Conservation (phyloP, 2,329 filamentous ascomycete genomes). For the Paraphoma sp. region DNA sequence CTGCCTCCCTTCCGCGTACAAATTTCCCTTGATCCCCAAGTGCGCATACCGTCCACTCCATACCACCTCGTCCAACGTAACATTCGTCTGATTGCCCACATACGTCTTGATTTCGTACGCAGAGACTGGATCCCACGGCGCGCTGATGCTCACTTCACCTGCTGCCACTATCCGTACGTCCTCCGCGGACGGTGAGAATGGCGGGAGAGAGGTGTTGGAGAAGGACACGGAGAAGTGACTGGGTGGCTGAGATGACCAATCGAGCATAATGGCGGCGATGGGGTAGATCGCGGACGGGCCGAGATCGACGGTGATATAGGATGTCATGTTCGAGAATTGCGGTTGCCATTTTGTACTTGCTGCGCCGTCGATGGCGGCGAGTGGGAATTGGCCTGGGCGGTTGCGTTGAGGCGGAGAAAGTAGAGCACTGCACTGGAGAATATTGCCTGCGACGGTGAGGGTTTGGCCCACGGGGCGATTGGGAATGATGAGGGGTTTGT, state of each 20-base stretch:
- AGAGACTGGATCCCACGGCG: conserved; percentile 48
- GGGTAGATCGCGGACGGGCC: conserved; percentile 44
- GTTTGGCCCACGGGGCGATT: conserved; percentile 65
- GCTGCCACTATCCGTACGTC: conserved; percentile 24
- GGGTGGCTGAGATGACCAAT: conserved; percentile 66
- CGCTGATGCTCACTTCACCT: conserved; percentile 47
- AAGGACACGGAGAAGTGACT: conserved; percentile 61
- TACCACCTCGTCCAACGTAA: conserved; percentile 46
- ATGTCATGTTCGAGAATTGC: conserved; percentile 54
- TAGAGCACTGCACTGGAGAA: conserved; percentile 67
- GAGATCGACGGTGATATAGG: conserved; percentile 65
- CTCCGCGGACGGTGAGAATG: conserved; percentile 13
- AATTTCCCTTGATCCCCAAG: conserved; percentile 58
- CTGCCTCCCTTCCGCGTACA: conserved; percentile 39
- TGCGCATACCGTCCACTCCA: conserved; percentile 55
- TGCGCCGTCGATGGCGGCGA: conserved; percentile 71
- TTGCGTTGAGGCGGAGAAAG: conserved; percentile 51
- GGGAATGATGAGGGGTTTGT: conserved; percentile 60
- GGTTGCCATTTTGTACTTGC: conserved; percentile 73
- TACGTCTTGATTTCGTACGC: conserved; percentile 50
- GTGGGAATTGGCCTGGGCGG: conserved; percentile 71
- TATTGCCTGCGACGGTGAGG: conserved; percentile 64
- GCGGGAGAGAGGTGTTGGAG: conserved; percentile 54
- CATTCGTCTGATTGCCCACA: conserved; percentile 54
- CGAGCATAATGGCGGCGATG: conserved; percentile 61